phyloP scores from a whole-genome alignment of 768 basidiomycete genomes.

The Agaricus sinodeliciosus region DNA sequence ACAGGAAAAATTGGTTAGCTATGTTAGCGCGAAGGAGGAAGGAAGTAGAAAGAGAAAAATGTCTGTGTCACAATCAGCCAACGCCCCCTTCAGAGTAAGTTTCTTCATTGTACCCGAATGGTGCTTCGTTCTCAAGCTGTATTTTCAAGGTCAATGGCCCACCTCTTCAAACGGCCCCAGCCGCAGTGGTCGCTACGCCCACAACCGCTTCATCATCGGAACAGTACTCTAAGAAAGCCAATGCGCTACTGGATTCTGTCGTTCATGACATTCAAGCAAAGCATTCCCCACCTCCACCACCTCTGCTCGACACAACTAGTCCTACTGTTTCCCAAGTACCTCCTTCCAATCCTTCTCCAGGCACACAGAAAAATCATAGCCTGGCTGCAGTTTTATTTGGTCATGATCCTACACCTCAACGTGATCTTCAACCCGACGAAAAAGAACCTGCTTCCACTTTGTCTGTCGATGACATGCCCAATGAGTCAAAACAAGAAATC shows the following conservation, averaged over 20 bases:
- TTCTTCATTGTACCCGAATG: conserved; percentile 7
- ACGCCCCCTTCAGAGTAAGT: conserved; percentile 49
- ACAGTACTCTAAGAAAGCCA: conserved; percentile 47
- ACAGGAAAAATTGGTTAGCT: conserved; percentile 69
- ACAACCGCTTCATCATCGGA: conserved; percentile 31
- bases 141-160: conserved; percentile 51
- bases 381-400: conserved; percentile 77
- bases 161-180: conserved; percentile 36
- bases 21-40: conserved; percentile 52
- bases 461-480: conserved; percentile 1
- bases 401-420: conserved; percentile 17
- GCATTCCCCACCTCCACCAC: conserved; percentile 19
- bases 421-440: conserved; percentile 13
- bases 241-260: conserved; percentile 61
- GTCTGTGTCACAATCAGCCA: conserved; percentile 79
- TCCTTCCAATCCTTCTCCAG: conserved; percentile 16
- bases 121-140: conserved; percentile 8
- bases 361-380: conserved; percentile 59
- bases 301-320: conserved; percentile 16
- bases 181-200: conserved; percentile 28
- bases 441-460: conserved; percentile 3
- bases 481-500: background rate
- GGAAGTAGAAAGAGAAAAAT: conserved; percentile 62
- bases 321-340: conserved; percentile 13
- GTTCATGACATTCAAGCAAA: conserved; percentile 40